phyloP scores from a whole-genome alignment of 345 rosid genomes.

The Crucihimalaya himalaica region DNA sequence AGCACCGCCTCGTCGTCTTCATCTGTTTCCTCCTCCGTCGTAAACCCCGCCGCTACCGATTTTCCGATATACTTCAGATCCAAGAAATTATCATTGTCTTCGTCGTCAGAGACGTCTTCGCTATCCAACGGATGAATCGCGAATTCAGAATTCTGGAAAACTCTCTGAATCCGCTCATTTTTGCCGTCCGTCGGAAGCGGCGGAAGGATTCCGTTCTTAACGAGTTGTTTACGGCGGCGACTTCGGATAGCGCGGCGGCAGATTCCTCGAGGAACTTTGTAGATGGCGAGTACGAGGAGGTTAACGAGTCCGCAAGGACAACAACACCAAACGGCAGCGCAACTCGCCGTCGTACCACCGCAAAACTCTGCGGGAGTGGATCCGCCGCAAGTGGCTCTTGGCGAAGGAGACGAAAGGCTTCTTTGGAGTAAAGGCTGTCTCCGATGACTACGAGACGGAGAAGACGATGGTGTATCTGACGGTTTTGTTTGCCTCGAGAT shows the following conservation, averaged over 20 bases:
- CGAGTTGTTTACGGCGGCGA: slow-evolving; percentile 44
- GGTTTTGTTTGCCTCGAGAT: slow-evolving; percentile 32
- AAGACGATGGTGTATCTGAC: slow-evolving; percentile 33
- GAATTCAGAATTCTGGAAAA: slow-evolving; percentile 41
- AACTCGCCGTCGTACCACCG: slow-evolving; percentile 67
- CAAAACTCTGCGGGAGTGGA: slow-evolving; percentile 45
- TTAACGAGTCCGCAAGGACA: slow-evolving; percentile 63
- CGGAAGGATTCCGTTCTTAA: slow-evolving; percentile 42
- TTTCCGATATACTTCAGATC: slow-evolving; percentile 22
- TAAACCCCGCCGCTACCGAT: slow-evolving; percentile 24
- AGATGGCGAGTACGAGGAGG: slow-evolving; percentile 55
- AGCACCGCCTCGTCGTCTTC: slow-evolving; percentile 45
- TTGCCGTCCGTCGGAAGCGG: slow-evolving; percentile 18
- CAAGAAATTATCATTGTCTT: slow-evolving; percentile 25
- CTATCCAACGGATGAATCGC: slow-evolving; percentile 42
- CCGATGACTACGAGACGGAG: slow-evolving; percentile 39
- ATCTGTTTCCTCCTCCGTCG: slow-evolving; percentile 37
- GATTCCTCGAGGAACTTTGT: slow-evolving; percentile 60
- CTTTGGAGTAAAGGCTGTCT: slow-evolving; percentile 39
- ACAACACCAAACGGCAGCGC: slow-evolving; percentile 77
- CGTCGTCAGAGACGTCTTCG: slow-evolving; percentile 30
- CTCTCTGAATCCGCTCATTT: slow-evolving; percentile 31
- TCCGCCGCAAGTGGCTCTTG: slow-evolving; percentile 28
- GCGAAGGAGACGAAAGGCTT: slow-evolving; percentile 28
- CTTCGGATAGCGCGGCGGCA: slow-evolving; percentile 50